Conservation (phyloP, 176 grass and related monocot species). For the Carex kokanica region DNA sequence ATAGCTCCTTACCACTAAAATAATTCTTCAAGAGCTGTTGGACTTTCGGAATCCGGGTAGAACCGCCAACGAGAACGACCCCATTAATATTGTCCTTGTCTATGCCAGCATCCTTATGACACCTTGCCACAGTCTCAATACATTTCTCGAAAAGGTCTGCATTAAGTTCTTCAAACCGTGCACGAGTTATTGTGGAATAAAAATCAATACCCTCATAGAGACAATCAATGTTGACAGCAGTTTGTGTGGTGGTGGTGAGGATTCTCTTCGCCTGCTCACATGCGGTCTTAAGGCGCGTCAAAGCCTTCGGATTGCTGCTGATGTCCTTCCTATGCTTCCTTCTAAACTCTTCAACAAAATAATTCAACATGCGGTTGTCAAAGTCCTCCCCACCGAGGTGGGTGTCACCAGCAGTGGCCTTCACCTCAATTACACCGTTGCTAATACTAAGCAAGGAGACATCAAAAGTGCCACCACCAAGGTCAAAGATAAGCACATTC, state of each 20-base stretch:
- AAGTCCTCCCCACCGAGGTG: background rate
- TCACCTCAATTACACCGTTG: background rate
- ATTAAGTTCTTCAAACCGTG: slow-evolving; percentile 41
- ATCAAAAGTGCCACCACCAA: background rate
- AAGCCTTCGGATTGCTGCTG: background rate
- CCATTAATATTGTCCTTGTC: slow-evolving; percentile 33
- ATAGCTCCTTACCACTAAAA: slow-evolving; percentile 32
- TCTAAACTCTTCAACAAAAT: background rate
- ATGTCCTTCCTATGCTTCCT: slow-evolving; percentile 2
- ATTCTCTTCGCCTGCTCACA: slow-evolving; percentile 28
- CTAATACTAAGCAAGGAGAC: background rate
- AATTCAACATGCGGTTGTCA: background rate
- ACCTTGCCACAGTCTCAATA: slow-evolving; percentile 37
- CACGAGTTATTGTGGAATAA: slow-evolving; percentile 30
- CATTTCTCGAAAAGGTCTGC: slow-evolving; percentile 35
- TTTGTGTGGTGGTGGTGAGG: slow-evolving; percentile 27
- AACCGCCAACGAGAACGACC: slow-evolving; percentile 29
- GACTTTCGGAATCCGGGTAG: slow-evolving; percentile 22
- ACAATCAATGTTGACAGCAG: slow-evolving; percentile 34
- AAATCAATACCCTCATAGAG: slow-evolving; percentile 39
- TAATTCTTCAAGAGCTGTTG: slow-evolving; percentile 33
- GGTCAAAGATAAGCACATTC: slow-evolving; percentile 1
- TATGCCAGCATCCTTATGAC: slow-evolving; percentile 30
- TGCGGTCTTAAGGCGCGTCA: background rate
- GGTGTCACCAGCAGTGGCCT: slow-evolving; percentile 13